A percentile compares a stretch with the other conserved stretches of the same genome.
These are phyloP conservation scores for Phascolomyces articulosus DNA, from an alignment of 371 early-diverging fungal genomes.

Conservation along the genomic window DNA sequence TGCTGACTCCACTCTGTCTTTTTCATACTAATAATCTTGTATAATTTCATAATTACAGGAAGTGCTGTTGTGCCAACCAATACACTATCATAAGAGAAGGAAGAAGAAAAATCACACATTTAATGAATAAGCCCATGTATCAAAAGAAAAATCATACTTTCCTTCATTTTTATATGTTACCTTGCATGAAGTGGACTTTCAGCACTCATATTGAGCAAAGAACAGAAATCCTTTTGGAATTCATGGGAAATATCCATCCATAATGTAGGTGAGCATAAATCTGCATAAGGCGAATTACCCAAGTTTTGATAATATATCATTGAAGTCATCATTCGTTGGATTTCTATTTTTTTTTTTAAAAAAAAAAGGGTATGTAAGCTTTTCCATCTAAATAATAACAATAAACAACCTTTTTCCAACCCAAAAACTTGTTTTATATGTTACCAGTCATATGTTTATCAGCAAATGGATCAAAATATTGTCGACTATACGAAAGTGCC, in stretches of 20 bases:
- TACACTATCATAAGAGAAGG: slow-evolving; percentile 58
- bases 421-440: too few relatives aligned
- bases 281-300: slow-evolving; percentile 67
- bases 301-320: slow-evolving; percentile 17
- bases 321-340: slow-evolving; percentile 67
- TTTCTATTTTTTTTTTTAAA: slow-evolving; percentile 58
- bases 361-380: too few relatives aligned
- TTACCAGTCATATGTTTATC: slow-evolving; percentile 68
- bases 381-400: too few relatives aligned
- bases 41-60: slow-evolving; percentile 90
- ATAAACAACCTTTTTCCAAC: background rate
- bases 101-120: too few relatives aligned
- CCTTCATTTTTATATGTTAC: slow-evolving; percentile 34
- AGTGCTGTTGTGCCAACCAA: slow-evolving; percentile 89
- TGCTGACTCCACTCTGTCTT: slow-evolving; percentile 90
- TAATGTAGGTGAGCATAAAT: slow-evolving; percentile 55
- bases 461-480: slow-evolving; percentile 70
- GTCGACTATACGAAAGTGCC: slow-evolving; percentile 80
- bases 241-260: slow-evolving; percentile 71
- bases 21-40: slow-evolving; percentile 81
- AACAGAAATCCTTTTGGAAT: slow-evolving; percentile 90
- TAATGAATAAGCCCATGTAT: too few relatives aligned
- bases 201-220: slow-evolving; percentile 75
- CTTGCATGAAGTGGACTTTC: slow-evolving; percentile 82
- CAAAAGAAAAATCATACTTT: too few relatives aligned